Base-by-base conservation (phyloP, 1,284 basidiomycete genomes). In the Marasmius tenuissimus region DNA sequence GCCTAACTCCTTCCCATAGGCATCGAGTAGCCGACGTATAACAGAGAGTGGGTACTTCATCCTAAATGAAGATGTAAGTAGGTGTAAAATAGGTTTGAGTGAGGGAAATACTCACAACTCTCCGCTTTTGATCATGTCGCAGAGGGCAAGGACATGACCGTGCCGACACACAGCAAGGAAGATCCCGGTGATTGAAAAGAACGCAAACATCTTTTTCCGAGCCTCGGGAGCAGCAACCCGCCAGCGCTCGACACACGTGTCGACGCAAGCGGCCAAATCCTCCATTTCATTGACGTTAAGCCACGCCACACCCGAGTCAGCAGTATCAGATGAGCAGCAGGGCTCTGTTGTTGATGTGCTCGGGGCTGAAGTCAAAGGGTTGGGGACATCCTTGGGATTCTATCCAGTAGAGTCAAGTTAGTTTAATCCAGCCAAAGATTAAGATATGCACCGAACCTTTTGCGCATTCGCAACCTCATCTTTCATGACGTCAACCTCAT, bases 41-140 rank as follows among this genome's bases (percentile, higher is more conserved):
- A 59, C 42, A 12, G 49, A 48, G 34, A 59, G 58, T 4, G 58
- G 58, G 22, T 59, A 59, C 52, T 59, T 59, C n/a, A 48, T 48
- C 4, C 58, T 59, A 42, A n/a, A 58, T 20, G 42, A 49, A 20
- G 10, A 14, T 6, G 3, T 3, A 10, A 20, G 18, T 8, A 40
- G 20, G 20, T 7, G 20, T 62, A 42, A 12, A 37, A 40, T 20
- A 4, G 16, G 45, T 18, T 20, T n/a, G 11, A 9, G 11, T 18
- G n/a, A 18, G 5, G 10, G 18, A 12, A 57, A 20, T 12, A 67
- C 73, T 60, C 62, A 76, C 75, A 74, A 64, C 60, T 80, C 75
- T 0, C 77, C 74, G 54, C 70, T 74, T 8, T 58, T 59, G 6
- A 78, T 59, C 73, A 80, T 78, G 61, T 78, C 76, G 8, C 62